Base-by-base conservation (phyloP, 2,329 filamentous ascomycete species). In the Leptographium radiaticola region DNA sequence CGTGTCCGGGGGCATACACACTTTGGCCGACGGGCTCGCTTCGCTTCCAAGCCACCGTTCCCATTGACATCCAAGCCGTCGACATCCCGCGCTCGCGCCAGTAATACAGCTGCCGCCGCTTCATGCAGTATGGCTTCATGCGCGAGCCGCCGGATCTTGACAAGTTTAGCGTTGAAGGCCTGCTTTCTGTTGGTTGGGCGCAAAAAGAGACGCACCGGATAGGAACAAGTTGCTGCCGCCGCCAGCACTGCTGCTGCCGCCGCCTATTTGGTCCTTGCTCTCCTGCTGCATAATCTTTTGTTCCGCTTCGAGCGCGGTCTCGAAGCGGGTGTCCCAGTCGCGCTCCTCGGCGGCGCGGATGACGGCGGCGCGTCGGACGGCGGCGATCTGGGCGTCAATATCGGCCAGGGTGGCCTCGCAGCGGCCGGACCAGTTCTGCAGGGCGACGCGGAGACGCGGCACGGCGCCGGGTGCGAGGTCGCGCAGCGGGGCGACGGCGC, bases 401-500 rank as follows among this genome's bases (percentile, higher is more conserved):
- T 86, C 85, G 0, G 69, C 71, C 2, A 96, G 80, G 2, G 89
- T 87, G 4, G 74, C 70, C 7, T 80, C 79, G 71, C 91, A 97
- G 55, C 89, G 82, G n/a, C 69, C 72, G 52, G 85, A 82, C 91
- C 91, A 98, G 53, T 76, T 76, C 34, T 76, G 74, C 12, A 98
- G 76, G 13, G 83, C 79, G 4, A 70, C 66, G 33, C 89, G 76
- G 71, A 96, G 84, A 1, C 71, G 68, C 0, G 82, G 79, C 13
- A 95, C 76, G 54, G 83, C 80, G 55, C 81, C 80, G 0, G 89
- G 89, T 1, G 81, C 78, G 1, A 95, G 79, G 66, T 98, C 93
- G 20, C 93, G 89, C 2, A 96, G 79, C 0, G 93, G 86, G 0
- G 90, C 82, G 36, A 96, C 82, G 57, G 86, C 84, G 51, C 83